phyloP scores from a whole-genome alignment of 1,284 basidiomycete genomes.

The Flammula alnicola region DNA sequence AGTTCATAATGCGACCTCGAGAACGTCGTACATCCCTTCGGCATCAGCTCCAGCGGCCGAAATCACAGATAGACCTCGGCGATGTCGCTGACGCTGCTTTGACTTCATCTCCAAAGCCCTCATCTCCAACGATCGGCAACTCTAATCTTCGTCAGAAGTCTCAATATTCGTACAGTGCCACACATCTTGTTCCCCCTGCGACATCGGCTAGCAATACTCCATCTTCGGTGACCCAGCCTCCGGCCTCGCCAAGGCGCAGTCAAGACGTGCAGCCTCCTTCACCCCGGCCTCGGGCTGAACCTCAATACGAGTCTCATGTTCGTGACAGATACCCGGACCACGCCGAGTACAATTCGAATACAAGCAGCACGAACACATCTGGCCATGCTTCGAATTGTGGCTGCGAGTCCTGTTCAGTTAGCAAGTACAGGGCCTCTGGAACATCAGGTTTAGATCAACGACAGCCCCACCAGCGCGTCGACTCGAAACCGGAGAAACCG shows the following conservation, averaged over 20 bases:
- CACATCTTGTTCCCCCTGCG: conserved; percentile 50
- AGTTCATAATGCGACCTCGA: conserved; percentile 31
- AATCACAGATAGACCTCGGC: conserved; percentile 28
- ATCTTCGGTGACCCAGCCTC: conserved; percentile 21
- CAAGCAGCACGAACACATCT: conserved; percentile 18
- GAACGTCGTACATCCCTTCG: conserved; percentile 42
- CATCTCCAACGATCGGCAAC: no score
- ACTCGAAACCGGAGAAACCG: conserved; percentile 47
- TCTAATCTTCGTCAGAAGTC: conserved; percentile 12
- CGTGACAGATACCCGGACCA: conserved; percentile 21
- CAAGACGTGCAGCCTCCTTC: conserved; percentile 8
- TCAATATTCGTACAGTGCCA: conserved; percentile 48
- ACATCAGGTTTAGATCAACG: neutral
- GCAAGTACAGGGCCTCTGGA: conserved; percentile 46
- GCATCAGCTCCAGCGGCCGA: conserved; percentile 28
- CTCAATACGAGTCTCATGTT: conserved; percentile 16
- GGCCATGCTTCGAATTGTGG: conserved; percentile 64
- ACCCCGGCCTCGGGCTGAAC: conserved; percentile 5
- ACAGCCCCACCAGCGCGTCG: conserved; percentile 15
- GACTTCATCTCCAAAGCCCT: conserved; percentile 3
- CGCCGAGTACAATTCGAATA: conserved; percentile 25
- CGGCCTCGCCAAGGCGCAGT: conserved; percentile 13
- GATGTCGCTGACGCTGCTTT: conserved; percentile 12
- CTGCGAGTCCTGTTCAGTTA: conserved; percentile 61
- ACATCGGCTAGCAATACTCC: no score